These are phyloP conservation scores for Spergularia marina DNA, from an alignment of 148 eudicot genomes.

Conservation along the genomic window DNA sequence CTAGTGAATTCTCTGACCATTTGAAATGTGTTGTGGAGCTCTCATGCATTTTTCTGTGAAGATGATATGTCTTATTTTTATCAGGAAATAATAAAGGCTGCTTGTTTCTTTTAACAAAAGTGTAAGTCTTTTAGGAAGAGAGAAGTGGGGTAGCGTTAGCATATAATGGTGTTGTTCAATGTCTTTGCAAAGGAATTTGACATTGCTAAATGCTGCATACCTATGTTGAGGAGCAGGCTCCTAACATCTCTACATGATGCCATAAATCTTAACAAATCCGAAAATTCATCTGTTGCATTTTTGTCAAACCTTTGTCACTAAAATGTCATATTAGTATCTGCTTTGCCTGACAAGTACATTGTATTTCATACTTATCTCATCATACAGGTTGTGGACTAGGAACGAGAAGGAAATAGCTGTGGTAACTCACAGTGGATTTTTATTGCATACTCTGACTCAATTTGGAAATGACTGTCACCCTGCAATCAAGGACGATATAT, in stretches of 20 bases:
- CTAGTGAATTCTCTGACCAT: neutral
- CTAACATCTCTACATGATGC: neutral
- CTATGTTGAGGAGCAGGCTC: neutral
- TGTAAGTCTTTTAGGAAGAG: too few relatives aligned
- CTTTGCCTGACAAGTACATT: neutral
- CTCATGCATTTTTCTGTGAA: neutral
- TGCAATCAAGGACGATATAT: slow-evolving; percentile 60
- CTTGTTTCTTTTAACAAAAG: too few relatives aligned
- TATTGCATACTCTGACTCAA: slow-evolving; percentile 59
- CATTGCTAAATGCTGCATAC: neutral
- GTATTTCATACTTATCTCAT: slow-evolving; percentile 1
- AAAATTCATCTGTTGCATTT: neutral
- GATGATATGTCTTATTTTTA: too few relatives aligned
- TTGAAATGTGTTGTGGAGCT: neutral
- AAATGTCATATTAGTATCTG: neutral
- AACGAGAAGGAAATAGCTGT: slow-evolving; percentile 92
- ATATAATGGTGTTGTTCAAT: too few relatives aligned
- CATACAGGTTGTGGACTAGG: slow-evolving; percentile 66
- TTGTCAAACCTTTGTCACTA: slow-evolving; percentile 21
- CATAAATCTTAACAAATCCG: neutral
- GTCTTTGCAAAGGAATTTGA: too few relatives aligned
- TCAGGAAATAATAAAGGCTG: too few relatives aligned
- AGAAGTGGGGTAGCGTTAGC: too few relatives aligned
- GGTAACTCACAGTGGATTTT: slow-evolving; percentile 91
- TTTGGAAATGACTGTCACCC: slow-evolving; percentile 76